Percentiles rank a stretch among this genome's conserved stretches.
These are phyloP conservation scores for Jimgerdemannia flammicorona DNA, from an alignment of 192 early-diverging fungal genomes.

Conservation along the genomic window DNA sequence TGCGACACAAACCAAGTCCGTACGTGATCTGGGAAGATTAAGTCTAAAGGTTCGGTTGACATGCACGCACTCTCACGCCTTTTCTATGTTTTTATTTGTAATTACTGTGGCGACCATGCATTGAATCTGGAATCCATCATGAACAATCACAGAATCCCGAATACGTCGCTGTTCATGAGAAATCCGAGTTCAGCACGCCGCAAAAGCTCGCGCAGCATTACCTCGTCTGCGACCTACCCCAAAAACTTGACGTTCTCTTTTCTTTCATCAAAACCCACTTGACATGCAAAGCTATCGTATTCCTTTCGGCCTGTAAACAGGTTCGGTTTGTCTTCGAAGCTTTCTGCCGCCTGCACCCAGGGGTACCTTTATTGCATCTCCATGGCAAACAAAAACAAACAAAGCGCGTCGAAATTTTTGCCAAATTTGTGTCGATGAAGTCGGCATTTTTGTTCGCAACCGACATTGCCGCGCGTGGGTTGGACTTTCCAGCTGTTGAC, in stretches of 20 bases:
- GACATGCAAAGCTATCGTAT: slow-evolving; percentile 86
- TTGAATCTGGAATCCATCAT: background rate
- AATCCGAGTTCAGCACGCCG: slow-evolving; percentile 77
- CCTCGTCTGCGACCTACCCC: slow-evolving; percentile 73
- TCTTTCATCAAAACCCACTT: slow-evolving; percentile 95
- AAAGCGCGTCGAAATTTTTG: slow-evolving; percentile 91
- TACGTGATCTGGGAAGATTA: slow-evolving; percentile 90
- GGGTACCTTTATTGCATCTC: slow-evolving; percentile 84
- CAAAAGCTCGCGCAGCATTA: slow-evolving; percentile 82
- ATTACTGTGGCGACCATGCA: too few species aligned
- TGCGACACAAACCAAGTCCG: slow-evolving; percentile 96
- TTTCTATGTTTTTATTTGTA: background rate
- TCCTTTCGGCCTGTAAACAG: slow-evolving; percentile 96
- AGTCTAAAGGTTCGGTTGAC: slow-evolving; percentile 57
- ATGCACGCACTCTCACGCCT: background rate
- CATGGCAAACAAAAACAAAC: slow-evolving; percentile 98
- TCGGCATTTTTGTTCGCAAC: slow-evolving; percentile 86
- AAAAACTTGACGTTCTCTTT: slow-evolving; percentile 94
- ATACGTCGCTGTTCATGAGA: slow-evolving; percentile 93
- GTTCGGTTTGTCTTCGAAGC: slow-evolving; percentile 92
- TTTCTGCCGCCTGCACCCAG: slow-evolving; percentile 93
- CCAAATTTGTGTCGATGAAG: slow-evolving; percentile 77
- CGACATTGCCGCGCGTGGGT: slow-evolving; percentile 92
- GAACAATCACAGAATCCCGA: slow-evolving; percentile 63
- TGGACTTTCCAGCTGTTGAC: slow-evolving; percentile 97